These are phyloP conservation scores for Garcia nutans DNA, from an alignment of 345 rosid species.

Conservation along the genomic window DNA sequence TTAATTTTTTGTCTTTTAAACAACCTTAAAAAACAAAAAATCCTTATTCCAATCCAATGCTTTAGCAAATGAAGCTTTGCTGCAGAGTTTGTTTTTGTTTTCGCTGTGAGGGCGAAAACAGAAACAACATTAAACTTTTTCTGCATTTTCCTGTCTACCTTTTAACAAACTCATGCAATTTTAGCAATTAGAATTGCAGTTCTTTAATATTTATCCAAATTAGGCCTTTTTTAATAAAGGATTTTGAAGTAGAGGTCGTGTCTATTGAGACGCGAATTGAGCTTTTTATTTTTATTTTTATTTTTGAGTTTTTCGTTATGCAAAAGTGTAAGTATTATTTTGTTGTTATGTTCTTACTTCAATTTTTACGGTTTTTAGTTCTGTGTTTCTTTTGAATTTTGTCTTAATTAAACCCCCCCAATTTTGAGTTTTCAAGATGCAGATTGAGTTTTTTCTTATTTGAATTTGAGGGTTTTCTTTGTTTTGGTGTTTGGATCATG, in stretches of 20 bases:
- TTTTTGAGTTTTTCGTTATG: not conserved
- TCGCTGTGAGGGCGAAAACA: not conserved
- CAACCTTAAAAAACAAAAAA: not conserved
- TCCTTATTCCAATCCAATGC: not conserved
- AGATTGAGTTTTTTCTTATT: not conserved
- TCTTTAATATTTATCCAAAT: not conserved
- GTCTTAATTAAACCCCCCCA: not conserved
- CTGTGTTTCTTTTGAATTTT: not conserved
- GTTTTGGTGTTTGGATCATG: conserved; percentile 3
- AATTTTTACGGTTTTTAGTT: not conserved
- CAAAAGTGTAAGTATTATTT: not conserved
- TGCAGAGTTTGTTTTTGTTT: conserved; percentile 3
- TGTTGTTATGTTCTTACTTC: not conserved
- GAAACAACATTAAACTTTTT: conserved; percentile 1
- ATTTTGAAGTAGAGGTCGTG: not conserved
- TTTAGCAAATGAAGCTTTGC: conserved; percentile 1
- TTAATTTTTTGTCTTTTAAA: not conserved
- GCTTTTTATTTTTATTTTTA: not conserved
- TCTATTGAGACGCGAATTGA: not conserved
- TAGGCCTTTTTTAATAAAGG: not conserved
- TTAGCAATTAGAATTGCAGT: not conserved
- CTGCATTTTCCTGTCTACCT: not conserved
- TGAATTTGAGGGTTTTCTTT: conserved; percentile 4
- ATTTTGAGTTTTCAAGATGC: not conserved
- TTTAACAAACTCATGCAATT: not conserved